Percentiles rank a stretch among this genome's conserved stretches.
Conservation (phyloP, 371 early-diverging fungal species). For the Actinomucor elegans region DNA sequence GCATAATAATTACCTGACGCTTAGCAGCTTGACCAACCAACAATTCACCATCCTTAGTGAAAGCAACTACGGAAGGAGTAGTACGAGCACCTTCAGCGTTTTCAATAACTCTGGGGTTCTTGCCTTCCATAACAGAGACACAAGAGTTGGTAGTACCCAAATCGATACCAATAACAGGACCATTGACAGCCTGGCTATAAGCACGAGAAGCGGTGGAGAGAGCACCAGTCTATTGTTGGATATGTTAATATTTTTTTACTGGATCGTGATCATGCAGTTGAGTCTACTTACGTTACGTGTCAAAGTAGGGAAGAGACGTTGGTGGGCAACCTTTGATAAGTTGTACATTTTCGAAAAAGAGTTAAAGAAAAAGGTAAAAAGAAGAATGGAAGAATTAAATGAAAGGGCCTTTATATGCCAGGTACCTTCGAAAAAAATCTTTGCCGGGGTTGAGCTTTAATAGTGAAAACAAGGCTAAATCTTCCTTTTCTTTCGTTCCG, state of each 20-base stretch:
- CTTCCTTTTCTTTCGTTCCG: constrained; percentile 13
- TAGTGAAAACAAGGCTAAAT: constrained; percentile 5
- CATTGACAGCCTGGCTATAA: constrained; percentile 68
- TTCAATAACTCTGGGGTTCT: constrained; percentile 94
- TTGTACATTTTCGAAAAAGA: constrained; percentile 36
- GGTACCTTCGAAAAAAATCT: constrained; percentile 26
- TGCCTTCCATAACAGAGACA: constrained; percentile 97
- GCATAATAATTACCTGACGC: constrained; percentile 74
- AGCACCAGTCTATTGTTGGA: constrained; percentile 20
- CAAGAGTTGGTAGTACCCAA: constrained; percentile 99
- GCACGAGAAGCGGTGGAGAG: constrained; percentile 30
- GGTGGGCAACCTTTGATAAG: constrained; percentile 37
- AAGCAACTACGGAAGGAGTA: constrained; percentile 97
- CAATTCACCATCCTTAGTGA: constrained; percentile 89
- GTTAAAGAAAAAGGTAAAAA: constrained; percentile 11
- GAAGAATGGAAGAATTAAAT: constrained; percentile 2
- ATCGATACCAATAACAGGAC: constrained; percentile 98
- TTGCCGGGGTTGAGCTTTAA: constrained; percentile 25
- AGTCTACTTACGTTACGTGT: constrained; percentile 28
- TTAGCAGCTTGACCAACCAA: constrained; percentile 97
- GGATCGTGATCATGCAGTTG: neutral
- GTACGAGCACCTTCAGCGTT: constrained; percentile 96
- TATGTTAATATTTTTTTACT: neutral
- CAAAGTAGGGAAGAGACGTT: constrained; percentile 34
- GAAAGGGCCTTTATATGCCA: constrained; percentile 16